Conservation (phyloP, 2,329 filamentous ascomycete genomes). For the Macrophomina pseudophaseolina region DNA sequence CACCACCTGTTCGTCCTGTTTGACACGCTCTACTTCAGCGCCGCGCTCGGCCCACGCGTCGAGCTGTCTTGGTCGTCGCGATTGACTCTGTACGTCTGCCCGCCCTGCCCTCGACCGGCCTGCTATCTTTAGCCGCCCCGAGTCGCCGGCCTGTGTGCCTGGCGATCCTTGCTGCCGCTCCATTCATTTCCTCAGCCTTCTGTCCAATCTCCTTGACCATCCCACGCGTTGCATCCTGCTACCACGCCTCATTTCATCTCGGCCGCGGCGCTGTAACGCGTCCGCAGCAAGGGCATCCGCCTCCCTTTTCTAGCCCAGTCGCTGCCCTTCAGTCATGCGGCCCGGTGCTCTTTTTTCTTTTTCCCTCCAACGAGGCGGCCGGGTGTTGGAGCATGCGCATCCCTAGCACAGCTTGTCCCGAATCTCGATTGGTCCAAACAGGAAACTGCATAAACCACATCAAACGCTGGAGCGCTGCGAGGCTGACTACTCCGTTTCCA, state of each 20-base stretch:
- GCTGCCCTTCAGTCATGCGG: constrained; percentile 1
- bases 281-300: constrained; percentile 9
- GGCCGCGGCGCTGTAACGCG: not conserved
- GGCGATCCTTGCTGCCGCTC: constrained; percentile 20
- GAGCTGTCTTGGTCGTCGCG: constrained; percentile 51
- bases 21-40: constrained; percentile 50
- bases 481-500: constrained; percentile 18
- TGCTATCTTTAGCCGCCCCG: constrained; percentile 10
- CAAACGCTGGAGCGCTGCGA: constrained; percentile 9
- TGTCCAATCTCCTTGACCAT: not conserved
- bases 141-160: constrained; percentile 5
- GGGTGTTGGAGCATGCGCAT: not conserved
- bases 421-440: not conserved
- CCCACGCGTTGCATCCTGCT: constrained; percentile 15
- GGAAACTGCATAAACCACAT: constrained; percentile 16
- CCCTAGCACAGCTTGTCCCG: not conserved
- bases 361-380: not conserved
- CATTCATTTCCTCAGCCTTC: constrained; percentile 19
- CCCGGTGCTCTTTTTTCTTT: not conserved
- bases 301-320: constrained; percentile 1
- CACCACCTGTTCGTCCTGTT: constrained; percentile 48
- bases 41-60: constrained; percentile 46
- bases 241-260: constrained; percentile 14
- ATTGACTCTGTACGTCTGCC: constrained; percentile 45
- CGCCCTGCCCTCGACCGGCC: constrained; percentile 3